phyloP scores from a whole-genome alignment of 2,329 filamentous ascomycete species.

The Corniculantispora saksenae region DNA sequence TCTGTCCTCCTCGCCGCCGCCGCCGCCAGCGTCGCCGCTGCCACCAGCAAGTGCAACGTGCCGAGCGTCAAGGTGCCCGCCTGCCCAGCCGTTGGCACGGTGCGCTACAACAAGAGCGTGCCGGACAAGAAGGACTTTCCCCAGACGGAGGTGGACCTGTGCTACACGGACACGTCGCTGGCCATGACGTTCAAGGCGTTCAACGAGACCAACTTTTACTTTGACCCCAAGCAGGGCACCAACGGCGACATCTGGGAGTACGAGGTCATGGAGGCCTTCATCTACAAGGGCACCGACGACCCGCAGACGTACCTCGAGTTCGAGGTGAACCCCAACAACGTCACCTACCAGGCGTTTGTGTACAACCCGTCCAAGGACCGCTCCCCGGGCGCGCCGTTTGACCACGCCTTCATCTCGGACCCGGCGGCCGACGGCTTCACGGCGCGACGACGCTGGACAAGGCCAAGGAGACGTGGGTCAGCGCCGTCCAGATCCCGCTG shows the following conservation, averaged over 20 bases:
- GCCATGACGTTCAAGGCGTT: slow-evolving; percentile 46
- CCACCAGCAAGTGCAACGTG: slow-evolving; percentile 17
- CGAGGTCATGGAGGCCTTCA: slow-evolving; percentile 53
- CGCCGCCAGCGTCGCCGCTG: slow-evolving; percentile 14
- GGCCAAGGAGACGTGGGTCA: slow-evolving; percentile 40
- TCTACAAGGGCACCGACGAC: slow-evolving; percentile 46
- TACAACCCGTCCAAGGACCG: slow-evolving; percentile 52
- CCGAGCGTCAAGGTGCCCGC: slow-evolving; percentile 39
- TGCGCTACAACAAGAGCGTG: slow-evolving; percentile 43
- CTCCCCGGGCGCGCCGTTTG: slow-evolving; percentile 42
- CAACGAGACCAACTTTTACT: slow-evolving; percentile 50
- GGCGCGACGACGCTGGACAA: slow-evolving; percentile 42
- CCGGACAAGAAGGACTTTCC: slow-evolving; percentile 44
- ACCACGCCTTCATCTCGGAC: slow-evolving; percentile 43
- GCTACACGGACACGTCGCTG: slow-evolving; percentile 44
- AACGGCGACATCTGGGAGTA: slow-evolving; percentile 51
- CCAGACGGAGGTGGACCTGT: slow-evolving; percentile 46
- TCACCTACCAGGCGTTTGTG: slow-evolving; percentile 52
- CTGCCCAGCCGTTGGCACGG: slow-evolving; percentile 38
- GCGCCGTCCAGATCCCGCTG: slow-evolving; percentile 44
- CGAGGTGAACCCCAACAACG: slow-evolving; percentile 52
- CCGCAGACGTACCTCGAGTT: slow-evolving; percentile 53
- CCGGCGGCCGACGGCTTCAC: slow-evolving; percentile 44
- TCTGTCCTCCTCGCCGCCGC: slow-evolving; percentile 10
- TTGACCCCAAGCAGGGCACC: slow-evolving; percentile 41